Evolutionary conservation across 1,284 basidiomycete species (phyloP).

Genomic region (Ceratobasidium theobromae): DNA sequence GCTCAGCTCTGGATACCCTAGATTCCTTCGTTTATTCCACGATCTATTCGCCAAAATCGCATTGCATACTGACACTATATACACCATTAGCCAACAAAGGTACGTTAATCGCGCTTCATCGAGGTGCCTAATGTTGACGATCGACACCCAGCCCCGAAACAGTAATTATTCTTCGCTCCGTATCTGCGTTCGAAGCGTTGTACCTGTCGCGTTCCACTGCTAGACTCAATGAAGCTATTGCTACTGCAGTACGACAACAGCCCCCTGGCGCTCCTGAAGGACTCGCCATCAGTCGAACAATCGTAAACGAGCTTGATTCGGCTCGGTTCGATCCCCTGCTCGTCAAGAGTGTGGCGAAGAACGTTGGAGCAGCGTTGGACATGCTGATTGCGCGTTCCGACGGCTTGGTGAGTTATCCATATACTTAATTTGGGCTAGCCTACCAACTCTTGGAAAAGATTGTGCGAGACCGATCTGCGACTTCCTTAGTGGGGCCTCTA

Average conservation of each 20-base stretch:
- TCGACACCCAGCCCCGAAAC: constrained; percentile 73
- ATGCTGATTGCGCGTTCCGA: constrained; percentile 64
- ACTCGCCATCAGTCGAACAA: constrained; percentile 67
- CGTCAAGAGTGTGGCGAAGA: constrained; percentile 74
- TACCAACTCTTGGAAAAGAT: constrained; percentile 53
- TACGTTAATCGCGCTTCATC: constrained; percentile 41
- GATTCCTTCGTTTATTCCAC: constrained; percentile 85
- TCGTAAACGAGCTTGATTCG: constrained; percentile 89
- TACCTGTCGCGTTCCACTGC: constrained; percentile 84
- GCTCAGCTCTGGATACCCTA: constrained; percentile 80
- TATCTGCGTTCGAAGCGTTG: constrained; percentile 77
- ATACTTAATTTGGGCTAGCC: background rate
- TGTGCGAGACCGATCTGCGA: constrained; percentile 73
- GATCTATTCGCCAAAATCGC: constrained; percentile 95
- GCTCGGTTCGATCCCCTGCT: constrained; percentile 91
- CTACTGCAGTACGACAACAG: constrained; percentile 58
- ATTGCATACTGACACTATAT: constrained; percentile 91
- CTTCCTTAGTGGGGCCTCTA: constrained; percentile 70
- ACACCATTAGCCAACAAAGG: constrained; percentile 83
- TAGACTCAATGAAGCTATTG: constrained; percentile 77
- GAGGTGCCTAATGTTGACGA: background rate
- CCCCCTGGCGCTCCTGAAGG: constrained; percentile 79
- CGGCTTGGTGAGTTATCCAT: constrained; percentile 55
- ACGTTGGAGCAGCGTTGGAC: constrained; percentile 66
- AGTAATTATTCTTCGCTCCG: constrained; percentile 77